Evolutionary conservation across 306 rosid genomes (phyloP).

Genomic region (Astragalus membranaceus): DNA sequence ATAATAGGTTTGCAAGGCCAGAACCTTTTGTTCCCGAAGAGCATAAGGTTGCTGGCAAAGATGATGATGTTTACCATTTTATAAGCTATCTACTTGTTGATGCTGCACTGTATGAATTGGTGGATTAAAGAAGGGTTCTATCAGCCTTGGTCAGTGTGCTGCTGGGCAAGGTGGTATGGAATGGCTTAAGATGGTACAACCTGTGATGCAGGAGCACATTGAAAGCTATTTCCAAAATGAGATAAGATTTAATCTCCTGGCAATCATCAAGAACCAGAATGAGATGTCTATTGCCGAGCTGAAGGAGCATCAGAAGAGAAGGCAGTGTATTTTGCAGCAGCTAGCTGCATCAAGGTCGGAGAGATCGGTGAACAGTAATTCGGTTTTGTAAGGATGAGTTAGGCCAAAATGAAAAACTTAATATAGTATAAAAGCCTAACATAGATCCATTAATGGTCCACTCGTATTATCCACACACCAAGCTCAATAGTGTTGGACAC

Average conservation of each 20-base stretch:
- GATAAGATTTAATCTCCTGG: constrained; percentile 90
- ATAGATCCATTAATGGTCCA: no score
- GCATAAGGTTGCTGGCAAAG: constrained; percentile 79
- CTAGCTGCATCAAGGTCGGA: constrained; percentile 56
- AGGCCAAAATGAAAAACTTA: no score
- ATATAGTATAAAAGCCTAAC: no score
- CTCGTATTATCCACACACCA: no score
- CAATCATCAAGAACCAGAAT: constrained; percentile 81
- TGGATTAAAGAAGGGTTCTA: constrained; percentile 94
- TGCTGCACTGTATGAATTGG: constrained; percentile 90
- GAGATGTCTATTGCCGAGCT: constrained; percentile 81
- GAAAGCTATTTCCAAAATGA: constrained; percentile 84
- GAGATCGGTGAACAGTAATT: constrained; percentile 39
- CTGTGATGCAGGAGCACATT: constrained; percentile 88
- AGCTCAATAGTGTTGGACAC: no score
- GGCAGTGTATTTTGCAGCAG: constrained; percentile 94
- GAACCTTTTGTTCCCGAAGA: constrained; percentile 94
- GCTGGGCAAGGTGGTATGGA: constrained; percentile 80
- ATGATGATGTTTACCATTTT: constrained; percentile 92
- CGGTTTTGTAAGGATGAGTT: constrained; percentile 21
- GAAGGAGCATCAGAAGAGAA: constrained; percentile 93
- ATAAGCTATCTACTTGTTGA: constrained; percentile 92
- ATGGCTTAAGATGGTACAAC: constrained; percentile 88
- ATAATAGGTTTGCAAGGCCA: constrained; percentile 95
- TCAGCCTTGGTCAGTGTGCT: constrained; percentile 91